Base-by-base conservation (phyloP, 176 grass and related monocot species). In the Phoenix roebelenii region DNA sequence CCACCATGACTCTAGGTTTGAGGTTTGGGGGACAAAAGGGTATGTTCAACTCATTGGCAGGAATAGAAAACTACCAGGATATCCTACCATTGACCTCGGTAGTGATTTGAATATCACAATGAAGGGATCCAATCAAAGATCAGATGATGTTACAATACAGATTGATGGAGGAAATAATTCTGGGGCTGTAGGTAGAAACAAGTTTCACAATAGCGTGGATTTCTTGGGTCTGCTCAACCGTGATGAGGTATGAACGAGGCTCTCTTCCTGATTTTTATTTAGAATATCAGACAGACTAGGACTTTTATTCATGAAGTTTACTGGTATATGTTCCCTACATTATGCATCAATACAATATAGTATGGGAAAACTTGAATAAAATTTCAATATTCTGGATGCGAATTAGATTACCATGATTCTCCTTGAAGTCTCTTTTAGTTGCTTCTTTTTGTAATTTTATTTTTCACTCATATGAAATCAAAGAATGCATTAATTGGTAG, bases 1-100 rank as follows among this genome's bases (percentile, higher is more conserved):
- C 63, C 80, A 82, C 71, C 76, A 79, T 22, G 92, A 97, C 58
- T 60, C 92, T 20, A 85, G 84, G 50, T 97, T 88, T 59, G 84
- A 97, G 49, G 65, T 91, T 68, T 97, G 92, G 92, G 81, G 76
- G 23, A 88, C 60, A 1, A 97, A 82, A 79, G 92, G 87, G 23
- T 89, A 90, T 69, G 67, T 85, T 63, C 81, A 96, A 69, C 73
- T 60, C 61, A 62, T 69, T 52, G 92, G 84, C 7, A 75, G 69
- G 63, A 82, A 59, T 58, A 67, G 78, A 67, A 97, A 83, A 78
- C 71, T 90, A 6, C 91, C 86, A 72, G 83, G 72, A 52, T 83
- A 96, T 69, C 71, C 69, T 58, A 49, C 25, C 26, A 57, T 29
- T 74, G 68, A 85, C 48, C 54, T 54, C 65, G 67, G 20, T 60